These are phyloP conservation scores for Cordyceps tenuipes DNA, from an alignment of 2,329 filamentous ascomycete species.

Conservation along the genomic window DNA sequence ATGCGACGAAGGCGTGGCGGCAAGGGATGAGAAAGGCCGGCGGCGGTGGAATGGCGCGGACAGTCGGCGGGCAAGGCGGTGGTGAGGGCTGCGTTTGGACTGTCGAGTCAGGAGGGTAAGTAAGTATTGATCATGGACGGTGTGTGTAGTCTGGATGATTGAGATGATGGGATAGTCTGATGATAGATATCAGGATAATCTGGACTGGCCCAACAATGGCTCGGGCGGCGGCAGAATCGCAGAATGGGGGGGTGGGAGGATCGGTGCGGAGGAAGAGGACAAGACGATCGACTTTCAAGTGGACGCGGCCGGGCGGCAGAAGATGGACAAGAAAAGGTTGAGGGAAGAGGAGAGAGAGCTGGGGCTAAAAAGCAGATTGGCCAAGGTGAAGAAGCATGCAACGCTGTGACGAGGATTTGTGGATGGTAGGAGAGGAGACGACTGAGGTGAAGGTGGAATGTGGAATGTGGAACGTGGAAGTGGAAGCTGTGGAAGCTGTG, in stretches of 20 bases:
- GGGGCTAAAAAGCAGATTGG: neutral
- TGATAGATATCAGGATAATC: too few species aligned
- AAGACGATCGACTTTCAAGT: neutral
- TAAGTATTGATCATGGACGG: neutral
- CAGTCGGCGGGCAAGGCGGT: constrained; percentile 7
- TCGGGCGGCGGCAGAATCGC: neutral
- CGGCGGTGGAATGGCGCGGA: constrained; percentile 9
- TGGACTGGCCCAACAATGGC: too few species aligned
- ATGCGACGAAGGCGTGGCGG: constrained; percentile 22
- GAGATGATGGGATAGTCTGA: too few species aligned
- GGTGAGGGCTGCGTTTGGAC: neutral
- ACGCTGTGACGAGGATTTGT: constrained; percentile 1
- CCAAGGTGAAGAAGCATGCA: constrained; percentile 4
- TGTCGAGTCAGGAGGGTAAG: constrained; percentile 6
- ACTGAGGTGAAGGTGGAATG: too few species aligned
- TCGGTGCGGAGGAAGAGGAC: neutral
- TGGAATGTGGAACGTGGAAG: too few species aligned
- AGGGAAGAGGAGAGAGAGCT: neutral
- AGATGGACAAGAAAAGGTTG: neutral
- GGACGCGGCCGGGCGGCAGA: neutral
- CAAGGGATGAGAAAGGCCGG: constrained; percentile 9
- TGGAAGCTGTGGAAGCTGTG: too few species aligned
- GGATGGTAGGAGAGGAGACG: neutral
- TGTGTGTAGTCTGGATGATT: too few species aligned
- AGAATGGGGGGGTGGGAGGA: too few species aligned